Percentiles rank a stretch among this genome's conserved stretches.
Evolutionary conservation across 2,329 filamentous ascomycete species (phyloP).

Genomic region (Cercospora janseana): DNA sequence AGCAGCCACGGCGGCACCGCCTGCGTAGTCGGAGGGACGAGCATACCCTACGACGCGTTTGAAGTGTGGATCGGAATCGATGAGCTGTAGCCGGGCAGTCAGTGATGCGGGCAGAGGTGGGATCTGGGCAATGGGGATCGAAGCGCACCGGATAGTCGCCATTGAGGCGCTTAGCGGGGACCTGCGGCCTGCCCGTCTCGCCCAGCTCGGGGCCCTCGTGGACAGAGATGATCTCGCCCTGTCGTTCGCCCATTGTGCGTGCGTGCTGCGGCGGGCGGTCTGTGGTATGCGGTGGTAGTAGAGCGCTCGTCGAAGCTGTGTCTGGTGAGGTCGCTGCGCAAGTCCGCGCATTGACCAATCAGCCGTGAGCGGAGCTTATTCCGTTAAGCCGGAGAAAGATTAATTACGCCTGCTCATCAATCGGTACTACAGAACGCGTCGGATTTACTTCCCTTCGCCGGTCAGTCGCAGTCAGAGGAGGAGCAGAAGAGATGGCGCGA

Average conservation of each 20-base stretch:
- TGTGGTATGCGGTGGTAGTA: not conserved
- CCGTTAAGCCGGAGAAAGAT: not conserved
- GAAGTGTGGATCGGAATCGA: slow-evolving; percentile 97
- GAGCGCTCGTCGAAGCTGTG: not conserved
- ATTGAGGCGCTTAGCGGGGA: slow-evolving; percentile 72
- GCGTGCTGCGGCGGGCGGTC: slow-evolving; percentile 14
- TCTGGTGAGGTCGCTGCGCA: not conserved
- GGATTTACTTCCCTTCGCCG: not conserved
- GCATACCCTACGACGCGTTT: slow-evolving; percentile 87
- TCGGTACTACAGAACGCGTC: not conserved
- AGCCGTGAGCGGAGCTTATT: not conserved
- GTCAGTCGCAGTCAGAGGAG: slow-evolving; percentile 5
- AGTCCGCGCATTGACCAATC: slow-evolving; percentile 1
- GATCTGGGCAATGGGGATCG: not conserved
- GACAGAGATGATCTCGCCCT: slow-evolving; percentile 23
- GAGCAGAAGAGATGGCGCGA: slow-evolving; percentile 42
- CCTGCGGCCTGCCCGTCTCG: slow-evolving; percentile 30
- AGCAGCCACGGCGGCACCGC: slow-evolving; percentile 66
- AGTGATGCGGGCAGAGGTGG: slow-evolving; percentile 10
- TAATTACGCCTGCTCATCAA: not conserved
- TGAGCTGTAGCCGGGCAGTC: slow-evolving; percentile 64
- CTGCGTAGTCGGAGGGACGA: slow-evolving; percentile 75
- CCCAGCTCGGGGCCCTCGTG: slow-evolving; percentile 35
- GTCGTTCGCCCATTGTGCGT: slow-evolving; percentile 27
- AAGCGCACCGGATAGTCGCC: slow-evolving; percentile 77